Conservation (phyloP, 768 basidiomycete species). For the Dacryopinax spathularia region DNA sequence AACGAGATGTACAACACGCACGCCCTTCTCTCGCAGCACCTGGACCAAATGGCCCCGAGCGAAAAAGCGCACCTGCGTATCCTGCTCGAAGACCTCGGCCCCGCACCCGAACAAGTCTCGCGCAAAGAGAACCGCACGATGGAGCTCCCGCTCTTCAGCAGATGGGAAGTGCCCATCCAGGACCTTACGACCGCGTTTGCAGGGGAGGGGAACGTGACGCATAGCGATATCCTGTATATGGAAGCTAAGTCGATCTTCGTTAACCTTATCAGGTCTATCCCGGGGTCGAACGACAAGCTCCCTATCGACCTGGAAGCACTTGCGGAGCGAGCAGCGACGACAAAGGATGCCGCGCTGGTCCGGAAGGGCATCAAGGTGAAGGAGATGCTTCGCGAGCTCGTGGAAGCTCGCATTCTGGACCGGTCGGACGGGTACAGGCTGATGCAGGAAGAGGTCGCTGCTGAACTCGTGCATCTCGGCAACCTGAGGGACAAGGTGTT, state of each 20-base stretch:
- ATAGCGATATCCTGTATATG: conserved; percentile 98
- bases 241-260: conserved; percentile 99
- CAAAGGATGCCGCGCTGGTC: conserved; percentile 90
- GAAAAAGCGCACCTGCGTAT: conserved; percentile 97
- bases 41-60: conserved; percentile 87
- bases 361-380: conserved; percentile 98
- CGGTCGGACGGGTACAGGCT: conserved; percentile 70
- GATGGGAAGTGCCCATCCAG: conserved; percentile 98
- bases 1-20: conserved; percentile 99
- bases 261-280: conserved; percentile 89
- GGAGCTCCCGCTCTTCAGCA: conserved; percentile 82
- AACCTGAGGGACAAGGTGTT: conserved; percentile 93
- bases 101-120: conserved; percentile 87
- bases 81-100: conserved; percentile 86
- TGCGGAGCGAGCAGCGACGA: conserved; percentile 90
- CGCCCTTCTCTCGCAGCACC: conserved; percentile 83
- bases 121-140: conserved; percentile 95
- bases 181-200: conserved; percentile 93
- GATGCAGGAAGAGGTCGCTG: conserved; percentile 94
- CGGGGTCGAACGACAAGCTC: conserved; percentile 63
- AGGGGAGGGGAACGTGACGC: conserved; percentile 77
- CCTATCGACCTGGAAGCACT: conserved; percentile 81
- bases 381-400: conserved; percentile 94
- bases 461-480: conserved; percentile 89
- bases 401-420: conserved; percentile 79